Conservation (phyloP, 2,329 filamentous ascomycete genomes). For the Aspergillus hortae region DNA sequence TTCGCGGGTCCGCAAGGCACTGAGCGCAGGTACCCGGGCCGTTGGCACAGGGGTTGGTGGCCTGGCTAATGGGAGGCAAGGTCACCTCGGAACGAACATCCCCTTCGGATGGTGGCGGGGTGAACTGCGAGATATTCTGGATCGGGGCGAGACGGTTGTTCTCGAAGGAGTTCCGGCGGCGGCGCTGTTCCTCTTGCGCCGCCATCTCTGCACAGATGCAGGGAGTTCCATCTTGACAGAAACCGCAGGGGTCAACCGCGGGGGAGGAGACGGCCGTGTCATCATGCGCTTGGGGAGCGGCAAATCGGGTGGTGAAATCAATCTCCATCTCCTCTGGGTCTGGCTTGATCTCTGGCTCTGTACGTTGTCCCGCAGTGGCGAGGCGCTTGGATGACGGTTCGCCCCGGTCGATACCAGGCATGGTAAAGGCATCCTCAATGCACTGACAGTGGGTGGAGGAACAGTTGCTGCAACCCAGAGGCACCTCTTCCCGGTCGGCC, state of each 20-base stretch:
- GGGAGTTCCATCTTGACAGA: constrained; percentile 77
- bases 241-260: constrained; percentile 69
- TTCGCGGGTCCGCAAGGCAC: constrained; percentile 72
- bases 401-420: constrained; percentile 38
- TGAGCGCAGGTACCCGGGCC: constrained; percentile 77
- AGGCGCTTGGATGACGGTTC: constrained; percentile 30
- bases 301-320: constrained; percentile 69
- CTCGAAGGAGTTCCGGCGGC: constrained; percentile 44
- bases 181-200: constrained; percentile 38
- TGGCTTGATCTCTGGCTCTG: constrained; percentile 46
- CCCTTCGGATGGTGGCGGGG: constrained; percentile 51
- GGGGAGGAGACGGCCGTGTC: constrained; percentile 30
- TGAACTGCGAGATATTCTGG: constrained; percentile 47
- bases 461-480: constrained; percentile 64
- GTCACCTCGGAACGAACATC: constrained; percentile 57
- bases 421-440: constrained; percentile 53
- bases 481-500: constrained; percentile 33
- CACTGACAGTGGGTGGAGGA: constrained; percentile 62
- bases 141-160: constrained; percentile 43
- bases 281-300: constrained; percentile 33
- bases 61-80: constrained; percentile 33
- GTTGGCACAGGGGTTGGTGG: constrained; percentile 52
- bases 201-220: constrained; percentile 73
- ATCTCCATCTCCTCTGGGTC: constrained; percentile 59
- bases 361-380: constrained; percentile 50